A percentile compares a stretch with the other conserved stretches of the same genome.
Evolutionary conservation across 2,329 filamentous ascomycete species (phyloP).

Genomic region (Capronia americana): DNA sequence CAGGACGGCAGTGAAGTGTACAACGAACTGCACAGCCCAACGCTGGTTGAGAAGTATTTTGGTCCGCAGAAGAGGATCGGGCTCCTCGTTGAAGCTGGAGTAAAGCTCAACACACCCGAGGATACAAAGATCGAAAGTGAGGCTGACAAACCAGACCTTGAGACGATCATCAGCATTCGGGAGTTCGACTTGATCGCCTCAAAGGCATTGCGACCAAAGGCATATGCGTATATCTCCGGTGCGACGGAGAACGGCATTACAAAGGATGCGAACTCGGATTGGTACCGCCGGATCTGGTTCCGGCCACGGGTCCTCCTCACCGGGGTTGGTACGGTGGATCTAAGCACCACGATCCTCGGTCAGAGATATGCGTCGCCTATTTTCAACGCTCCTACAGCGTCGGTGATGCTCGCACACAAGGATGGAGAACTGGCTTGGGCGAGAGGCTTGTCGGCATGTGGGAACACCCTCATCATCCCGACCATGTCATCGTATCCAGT

Average conservation of each 20-base stretch:
- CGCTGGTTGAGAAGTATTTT: constrained; percentile 35
- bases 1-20: constrained; percentile 55
- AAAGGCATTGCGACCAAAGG: constrained; percentile 32
- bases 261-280: constrained; percentile 25
- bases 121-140: no score
- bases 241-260: constrained; percentile 36
- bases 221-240: constrained; percentile 40
- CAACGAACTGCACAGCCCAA: constrained; percentile 49
- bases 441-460: not conserved
- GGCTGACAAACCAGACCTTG: constrained; percentile 32
- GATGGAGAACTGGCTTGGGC: constrained; percentile 54
- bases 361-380: constrained; percentile 33
- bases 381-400: constrained; percentile 37
- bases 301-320: constrained; percentile 54
- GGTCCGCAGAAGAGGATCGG: constrained; percentile 34
- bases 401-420: constrained; percentile 53
- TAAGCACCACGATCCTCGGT: constrained; percentile 42
- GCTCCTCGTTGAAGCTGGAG: constrained; percentile 29
- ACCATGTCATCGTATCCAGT: constrained; percentile 46
- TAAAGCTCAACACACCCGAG: not conserved
- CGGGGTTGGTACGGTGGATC: constrained; percentile 48
- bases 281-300: constrained; percentile 54
- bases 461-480: constrained; percentile 6
- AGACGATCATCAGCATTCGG: constrained; percentile 7
- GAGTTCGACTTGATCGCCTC: constrained; percentile 31